phyloP scores from a whole-genome alignment of 306 rosid genomes.

The Prunus fruticosa region DNA sequence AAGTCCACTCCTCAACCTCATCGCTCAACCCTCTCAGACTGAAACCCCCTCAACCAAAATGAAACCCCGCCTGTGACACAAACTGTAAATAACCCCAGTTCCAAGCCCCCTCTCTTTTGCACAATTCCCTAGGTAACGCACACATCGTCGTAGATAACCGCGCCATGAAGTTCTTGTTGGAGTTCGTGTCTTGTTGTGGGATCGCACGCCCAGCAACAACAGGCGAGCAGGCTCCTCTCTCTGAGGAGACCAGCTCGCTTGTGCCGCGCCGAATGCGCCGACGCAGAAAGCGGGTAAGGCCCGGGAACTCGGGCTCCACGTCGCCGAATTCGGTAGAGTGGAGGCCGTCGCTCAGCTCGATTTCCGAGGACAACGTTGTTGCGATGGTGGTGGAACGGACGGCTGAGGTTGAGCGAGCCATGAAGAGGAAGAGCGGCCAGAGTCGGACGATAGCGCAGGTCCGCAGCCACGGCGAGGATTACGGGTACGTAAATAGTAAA shows the following conservation, averaged over 20 bases:
- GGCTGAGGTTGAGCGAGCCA: slow-evolving; percentile 5
- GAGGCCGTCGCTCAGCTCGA: slow-evolving; percentile 61
- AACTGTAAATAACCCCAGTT: neutral
- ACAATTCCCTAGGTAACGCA: neutral
- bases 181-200: slow-evolving; percentile 48
- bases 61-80: neutral
- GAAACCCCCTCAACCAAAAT: neutral
- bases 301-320: neutral
- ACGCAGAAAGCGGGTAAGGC: slow-evolving; percentile 17
- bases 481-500: slow-evolving; percentile 25
- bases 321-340: slow-evolving; percentile 26
- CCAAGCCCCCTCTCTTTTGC: neutral
- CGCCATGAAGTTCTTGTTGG: slow-evolving; percentile 44
- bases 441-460: slow-evolving; percentile 9
- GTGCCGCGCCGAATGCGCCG: neutral
- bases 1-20: neutral
- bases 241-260: slow-evolving; percentile 33
- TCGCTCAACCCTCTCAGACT: neutral
- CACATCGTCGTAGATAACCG: neutral
- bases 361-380: slow-evolving; percentile 40
- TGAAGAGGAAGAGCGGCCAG: slow-evolving; percentile 21
- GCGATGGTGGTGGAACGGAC: neutral
- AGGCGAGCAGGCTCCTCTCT: too few relatives aligned
- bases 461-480: slow-evolving; percentile 30
- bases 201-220: neutral